phyloP scores from a whole-genome alignment of 2,329 filamentous ascomycete species.

The Talaromyces albobiverticillius region DNA sequence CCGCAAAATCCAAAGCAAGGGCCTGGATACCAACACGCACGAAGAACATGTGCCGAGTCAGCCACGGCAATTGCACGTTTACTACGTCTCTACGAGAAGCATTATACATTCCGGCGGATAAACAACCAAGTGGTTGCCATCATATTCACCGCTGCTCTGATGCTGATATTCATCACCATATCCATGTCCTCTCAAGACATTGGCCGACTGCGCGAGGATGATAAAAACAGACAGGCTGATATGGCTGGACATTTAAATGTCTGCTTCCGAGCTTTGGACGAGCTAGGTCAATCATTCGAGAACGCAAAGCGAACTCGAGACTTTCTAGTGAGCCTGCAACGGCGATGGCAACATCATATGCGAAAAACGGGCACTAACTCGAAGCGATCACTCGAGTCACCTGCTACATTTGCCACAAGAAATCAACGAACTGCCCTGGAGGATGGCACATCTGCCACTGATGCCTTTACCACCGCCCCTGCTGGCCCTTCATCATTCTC shows the following conservation, averaged over 20 bases:
- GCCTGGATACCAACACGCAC: constrained; percentile 43
- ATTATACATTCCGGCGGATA: constrained; percentile 43
- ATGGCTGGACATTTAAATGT: constrained; percentile 38
- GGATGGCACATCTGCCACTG: not conserved
- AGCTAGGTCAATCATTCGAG: constrained; percentile 39
- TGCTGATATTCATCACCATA: constrained; percentile 37
- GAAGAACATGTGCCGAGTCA: constrained; percentile 43
- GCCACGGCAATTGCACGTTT: constrained; percentile 40
- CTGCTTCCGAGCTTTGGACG: constrained; percentile 42
- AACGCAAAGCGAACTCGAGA: constrained; percentile 41
- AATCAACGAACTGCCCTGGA: not conserved
- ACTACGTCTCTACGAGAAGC: constrained; percentile 39
- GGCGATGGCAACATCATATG: constrained; percentile 38
- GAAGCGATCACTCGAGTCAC: constrained; percentile 22
- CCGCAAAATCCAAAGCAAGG: constrained; percentile 40
- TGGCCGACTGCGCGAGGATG: constrained; percentile 18
- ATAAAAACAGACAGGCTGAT: constrained; percentile 14
- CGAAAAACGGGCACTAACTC: constrained; percentile 18
- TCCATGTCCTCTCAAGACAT: constrained; percentile 28
- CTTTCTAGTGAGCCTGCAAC: constrained; percentile 36
- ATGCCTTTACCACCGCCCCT: not conserved
- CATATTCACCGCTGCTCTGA: constrained; percentile 43
- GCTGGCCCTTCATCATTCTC: not conserved
- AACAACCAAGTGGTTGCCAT: constrained; percentile 46
- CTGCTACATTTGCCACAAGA: not conserved